Conservation (phyloP, 352 stramenopile genomes). For the Blastocystis sp. region DNA sequence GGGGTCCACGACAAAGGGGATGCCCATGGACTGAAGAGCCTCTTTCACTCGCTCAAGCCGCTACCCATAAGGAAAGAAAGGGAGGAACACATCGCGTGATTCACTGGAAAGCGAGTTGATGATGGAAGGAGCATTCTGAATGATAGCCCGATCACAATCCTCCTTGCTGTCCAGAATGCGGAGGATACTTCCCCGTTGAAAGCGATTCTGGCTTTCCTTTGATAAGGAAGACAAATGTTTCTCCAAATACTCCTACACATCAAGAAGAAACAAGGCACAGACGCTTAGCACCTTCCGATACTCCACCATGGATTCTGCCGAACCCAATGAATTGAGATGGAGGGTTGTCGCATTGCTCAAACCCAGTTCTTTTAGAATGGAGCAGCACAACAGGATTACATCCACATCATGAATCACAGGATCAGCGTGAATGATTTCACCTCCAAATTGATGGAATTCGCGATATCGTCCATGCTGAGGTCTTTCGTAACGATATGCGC, state of each 20-base stretch:
- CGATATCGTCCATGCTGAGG: constrained; percentile 67
- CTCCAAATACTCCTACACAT: constrained; percentile 36
- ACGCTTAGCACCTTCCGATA: constrained; percentile 28
- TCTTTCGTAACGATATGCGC: constrained; percentile 61
- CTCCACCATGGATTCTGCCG: constrained; percentile 17
- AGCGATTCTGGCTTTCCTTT: constrained; percentile 60
- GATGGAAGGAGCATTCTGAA: constrained; percentile 41
- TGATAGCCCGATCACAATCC: constrained; percentile 2
- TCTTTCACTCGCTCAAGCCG: constrained; percentile 20
- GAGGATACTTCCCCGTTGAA: constrained; percentile 41
- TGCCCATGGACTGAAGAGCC: background rate
- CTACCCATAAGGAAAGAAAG: background rate
- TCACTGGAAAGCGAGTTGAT: background rate
- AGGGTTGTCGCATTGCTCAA: background rate
- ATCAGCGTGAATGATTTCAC: constrained; percentile 50
- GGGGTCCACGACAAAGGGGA: constrained; percentile 43
- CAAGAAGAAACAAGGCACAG: background rate
- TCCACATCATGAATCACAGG: constrained; percentile 10
- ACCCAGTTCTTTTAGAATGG: constrained; percentile 16
- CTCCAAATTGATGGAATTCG: constrained; percentile 68
- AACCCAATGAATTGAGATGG: constrained; percentile 61
- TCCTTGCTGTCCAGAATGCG: constrained; percentile 68
- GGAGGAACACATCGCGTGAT: background rate
- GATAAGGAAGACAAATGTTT: constrained; percentile 35
- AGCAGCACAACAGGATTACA: constrained; percentile 29